Evolutionary conservation across 129 eudicot genomes (phyloP), one percentile per base, ranked within the genome.

Genomic region (Centella asiatica): DNA sequence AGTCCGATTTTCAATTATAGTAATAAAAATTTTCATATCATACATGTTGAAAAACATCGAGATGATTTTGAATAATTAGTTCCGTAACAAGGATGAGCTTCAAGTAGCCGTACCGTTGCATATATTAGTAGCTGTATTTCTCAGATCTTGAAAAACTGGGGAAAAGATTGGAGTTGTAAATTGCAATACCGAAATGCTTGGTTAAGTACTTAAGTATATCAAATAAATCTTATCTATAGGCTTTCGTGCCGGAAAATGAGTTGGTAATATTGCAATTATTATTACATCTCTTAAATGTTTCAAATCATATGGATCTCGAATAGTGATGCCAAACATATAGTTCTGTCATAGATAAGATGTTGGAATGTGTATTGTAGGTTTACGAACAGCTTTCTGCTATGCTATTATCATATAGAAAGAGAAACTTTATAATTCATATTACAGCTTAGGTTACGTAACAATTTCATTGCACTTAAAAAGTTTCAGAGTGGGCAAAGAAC

Each of bases 401-500:
- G 5, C 47, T 12, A 42, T 15, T 42, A 15, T 42, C 5, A 42
- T 11, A 12, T 42, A n/a, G 47, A 42, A 42, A n/a, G n/a, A n/a
- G 47, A 13, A 42, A 42, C 26, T 17, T n/a, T 31, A 57, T 32
- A 17, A 18, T 2, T n/a, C n/a, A n/a, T n/a, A n/a, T n/a, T n/a
- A n/a, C n/a, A 6, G 44, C 15, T 32, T 57, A 22, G 23, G 28
- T 33, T 46, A 11, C 42, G 17, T 12, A 15, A 64, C 47, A 37
- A 36, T 29, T 44, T 47, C 27, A 19, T 22, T 68, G 66, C 51
- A 17, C 62, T 58, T 52, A 49, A 44, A 48, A 78, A 78, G 84
- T 66, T 60, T 66, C 33, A 60, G 66, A 65, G 77, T 67, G 66
- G 65, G 66, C 61, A 75, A 59, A 39, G 69, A 12, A 52, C 40